Percentiles rank a stretch among this genome's conserved stretches.
phyloP scores from a whole-genome alignment of 2,329 filamentous ascomycete genomes.

The Calonectria pseudoreteaudii region DNA sequence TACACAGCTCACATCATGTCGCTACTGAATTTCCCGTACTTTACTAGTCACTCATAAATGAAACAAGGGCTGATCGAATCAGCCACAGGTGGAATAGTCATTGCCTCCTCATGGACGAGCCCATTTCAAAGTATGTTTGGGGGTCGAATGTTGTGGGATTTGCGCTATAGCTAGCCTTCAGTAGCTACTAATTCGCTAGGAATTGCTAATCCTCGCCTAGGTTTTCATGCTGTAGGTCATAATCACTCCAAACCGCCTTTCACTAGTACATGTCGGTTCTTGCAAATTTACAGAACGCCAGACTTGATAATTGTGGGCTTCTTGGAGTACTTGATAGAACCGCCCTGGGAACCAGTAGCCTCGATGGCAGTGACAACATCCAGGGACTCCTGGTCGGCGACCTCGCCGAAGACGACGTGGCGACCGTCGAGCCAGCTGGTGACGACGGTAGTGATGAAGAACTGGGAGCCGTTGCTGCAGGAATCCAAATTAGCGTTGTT shows the following conservation, averaged over 20 bases:
- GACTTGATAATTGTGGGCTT: conserved; percentile 68
- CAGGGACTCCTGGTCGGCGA: conserved; percentile 64
- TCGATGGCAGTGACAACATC: conserved; percentile 71
- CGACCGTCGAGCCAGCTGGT: conserved; percentile 88
- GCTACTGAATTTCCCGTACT: no score
- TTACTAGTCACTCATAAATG: neutral
- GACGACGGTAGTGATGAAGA: conserved; percentile 94
- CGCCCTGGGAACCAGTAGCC: conserved; percentile 67
- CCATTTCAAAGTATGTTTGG: conserved; percentile 2
- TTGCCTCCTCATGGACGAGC: neutral
- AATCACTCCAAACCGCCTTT: conserved; percentile 28
- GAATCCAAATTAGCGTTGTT: conserved; percentile 48
- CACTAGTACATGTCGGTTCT: conserved; percentile 16
- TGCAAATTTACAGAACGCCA: conserved; percentile 59
- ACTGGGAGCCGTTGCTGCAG: conserved; percentile 94
- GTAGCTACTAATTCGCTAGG: conserved; percentile 32
- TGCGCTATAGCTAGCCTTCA: conserved; percentile 31
- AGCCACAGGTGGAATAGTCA: neutral
- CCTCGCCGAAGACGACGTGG: conserved; percentile 88
- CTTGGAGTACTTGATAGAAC: conserved; percentile 66
- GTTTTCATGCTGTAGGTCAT: conserved; percentile 33
- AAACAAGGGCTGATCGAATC: neutral
- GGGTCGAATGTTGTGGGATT: conserved; percentile 37
- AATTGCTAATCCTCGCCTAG: conserved; percentile 34
- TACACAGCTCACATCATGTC: neutral